phyloP scores from a whole-genome alignment of 2,329 filamentous ascomycete genomes.

The Trichoderma cornu-damae region DNA sequence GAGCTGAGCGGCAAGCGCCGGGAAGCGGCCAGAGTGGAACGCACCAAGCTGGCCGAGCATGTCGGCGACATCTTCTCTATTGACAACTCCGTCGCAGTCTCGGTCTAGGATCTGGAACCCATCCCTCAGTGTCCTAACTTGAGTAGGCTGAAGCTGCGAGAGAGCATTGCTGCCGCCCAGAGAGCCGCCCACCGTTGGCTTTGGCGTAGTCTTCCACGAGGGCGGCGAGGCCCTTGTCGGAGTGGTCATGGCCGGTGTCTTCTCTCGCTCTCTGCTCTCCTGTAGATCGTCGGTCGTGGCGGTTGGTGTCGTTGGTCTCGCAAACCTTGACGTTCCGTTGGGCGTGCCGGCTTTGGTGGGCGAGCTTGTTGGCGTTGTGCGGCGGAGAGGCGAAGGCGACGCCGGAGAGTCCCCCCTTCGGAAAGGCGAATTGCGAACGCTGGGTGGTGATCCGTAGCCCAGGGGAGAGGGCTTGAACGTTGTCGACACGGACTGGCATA shows the following conservation, averaged over 20 bases:
- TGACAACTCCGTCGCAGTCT: slow-evolving; percentile 78
- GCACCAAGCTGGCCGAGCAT: slow-evolving; percentile 80
- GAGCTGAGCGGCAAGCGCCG: background rate
- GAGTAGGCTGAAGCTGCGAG: slow-evolving; percentile 70
- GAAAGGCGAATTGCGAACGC: slow-evolving; percentile 56
- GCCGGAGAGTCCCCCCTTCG: slow-evolving; percentile 57
- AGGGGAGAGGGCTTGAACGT: slow-evolving; percentile 67
- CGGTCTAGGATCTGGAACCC: slow-evolving; percentile 91
- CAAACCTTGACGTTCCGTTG: slow-evolving; percentile 30
- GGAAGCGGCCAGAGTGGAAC: background rate
- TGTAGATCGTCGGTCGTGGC: slow-evolving; percentile 34
- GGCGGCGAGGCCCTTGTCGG: slow-evolving; percentile 36
- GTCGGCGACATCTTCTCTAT: slow-evolving; percentile 75
- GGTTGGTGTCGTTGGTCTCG: slow-evolving; percentile 40
- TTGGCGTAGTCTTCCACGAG: slow-evolving; percentile 29
- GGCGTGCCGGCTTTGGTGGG: slow-evolving; percentile 44
- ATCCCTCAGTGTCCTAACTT: slow-evolving; percentile 83
- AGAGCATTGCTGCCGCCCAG: slow-evolving; percentile 51
- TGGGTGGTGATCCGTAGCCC: slow-evolving; percentile 60
- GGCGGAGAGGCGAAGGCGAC: slow-evolving; percentile 60
- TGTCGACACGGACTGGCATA: slow-evolving; percentile 47
- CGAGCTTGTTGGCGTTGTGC: slow-evolving; percentile 59
- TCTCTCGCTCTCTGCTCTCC: slow-evolving; percentile 33
- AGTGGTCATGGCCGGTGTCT: slow-evolving; percentile 31
- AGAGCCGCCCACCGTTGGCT: slow-evolving; percentile 41